Evolutionary conservation across 1,284 basidiomycete species (phyloP).

Genomic region (Paramarasmius palmivorus): DNA sequence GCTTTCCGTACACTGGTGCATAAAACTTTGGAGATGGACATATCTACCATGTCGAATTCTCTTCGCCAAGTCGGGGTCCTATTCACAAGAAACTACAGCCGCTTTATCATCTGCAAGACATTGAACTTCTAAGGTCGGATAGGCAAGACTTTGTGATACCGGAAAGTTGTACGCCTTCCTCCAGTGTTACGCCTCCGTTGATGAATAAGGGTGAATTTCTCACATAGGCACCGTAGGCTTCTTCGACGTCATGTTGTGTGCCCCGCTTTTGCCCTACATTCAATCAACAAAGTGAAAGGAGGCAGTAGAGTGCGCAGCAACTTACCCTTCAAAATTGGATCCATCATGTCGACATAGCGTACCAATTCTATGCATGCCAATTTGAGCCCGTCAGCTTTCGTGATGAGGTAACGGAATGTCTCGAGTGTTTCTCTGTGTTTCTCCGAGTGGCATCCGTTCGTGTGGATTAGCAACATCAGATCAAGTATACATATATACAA

Average conservation of each 20-base stretch:
- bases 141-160: neutral
- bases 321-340: conserved; percentile 33
- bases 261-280: conserved; percentile 19
- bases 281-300: neutral
- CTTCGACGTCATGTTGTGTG: conserved; percentile 26
- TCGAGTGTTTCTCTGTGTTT: too few species aligned
- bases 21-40: conserved; percentile 11
- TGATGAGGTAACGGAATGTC: conserved; percentile 39
- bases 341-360: conserved; percentile 27
- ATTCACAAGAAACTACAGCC: conserved; percentile 22
- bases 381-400: conserved; percentile 36
- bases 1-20: conserved; percentile 5
- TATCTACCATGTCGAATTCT: conserved; percentile 20
- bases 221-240: conserved; percentile 23
- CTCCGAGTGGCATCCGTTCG: conserved; percentile 42
- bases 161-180: conserved; percentile 21
- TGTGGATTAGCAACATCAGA: neutral
- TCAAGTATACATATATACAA: neutral
- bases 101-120: conserved; percentile 12
- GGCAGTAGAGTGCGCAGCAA: neutral
- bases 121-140: neutral
- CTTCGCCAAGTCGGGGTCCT: conserved; percentile 25
- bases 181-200: conserved; percentile 23
- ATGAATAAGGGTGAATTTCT: conserved; percentile 20
- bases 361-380: conserved; percentile 37